These are phyloP conservation scores for Candida maltosa DNA, from an alignment of 805 yeast genomes.

Conservation along the genomic window DNA sequence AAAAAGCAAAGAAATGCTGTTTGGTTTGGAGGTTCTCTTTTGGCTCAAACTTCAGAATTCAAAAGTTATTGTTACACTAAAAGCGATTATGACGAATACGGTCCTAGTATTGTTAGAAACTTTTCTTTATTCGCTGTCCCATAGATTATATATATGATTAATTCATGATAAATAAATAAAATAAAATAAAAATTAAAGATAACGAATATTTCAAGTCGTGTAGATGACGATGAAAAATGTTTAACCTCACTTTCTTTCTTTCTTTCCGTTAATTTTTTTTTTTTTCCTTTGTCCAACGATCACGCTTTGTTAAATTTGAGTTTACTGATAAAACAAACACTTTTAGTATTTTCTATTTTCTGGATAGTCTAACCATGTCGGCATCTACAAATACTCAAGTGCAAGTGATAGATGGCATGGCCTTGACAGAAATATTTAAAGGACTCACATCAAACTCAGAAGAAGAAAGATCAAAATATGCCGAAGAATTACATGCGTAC, in stretches of 20 bases:
- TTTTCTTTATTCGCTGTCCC: conserved; percentile 92
- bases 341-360: not conserved
- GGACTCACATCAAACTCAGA: conserved; percentile 45
- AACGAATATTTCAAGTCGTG: not conserved
- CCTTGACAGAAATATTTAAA: conserved; percentile 49
- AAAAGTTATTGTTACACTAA: conserved; percentile 95
- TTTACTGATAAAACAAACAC: not conserved
- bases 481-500: conserved; percentile 66
- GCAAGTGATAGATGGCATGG: conserved; percentile 45
- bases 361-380: conserved; percentile 1
- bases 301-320: not conserved
- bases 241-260: too few species aligned
- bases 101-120: conserved; percentile 96
- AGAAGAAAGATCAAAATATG: conserved; percentile 51
- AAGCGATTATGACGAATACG: conserved; percentile 95
- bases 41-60: conserved; percentile 97
- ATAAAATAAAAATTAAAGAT: not conserved
- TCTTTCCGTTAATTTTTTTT: too few species aligned
- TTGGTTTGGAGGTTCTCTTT: conserved; percentile 97
- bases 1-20: conserved; percentile 98
- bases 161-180: not conserved
- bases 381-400: conserved; percentile 23
- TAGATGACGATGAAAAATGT: not conserved
- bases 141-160: conserved; percentile 22
- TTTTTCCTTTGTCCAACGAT: too few species aligned